Conservation (phyloP, 768 basidiomycete genomes). For the Rubroboletus satanas region DNA sequence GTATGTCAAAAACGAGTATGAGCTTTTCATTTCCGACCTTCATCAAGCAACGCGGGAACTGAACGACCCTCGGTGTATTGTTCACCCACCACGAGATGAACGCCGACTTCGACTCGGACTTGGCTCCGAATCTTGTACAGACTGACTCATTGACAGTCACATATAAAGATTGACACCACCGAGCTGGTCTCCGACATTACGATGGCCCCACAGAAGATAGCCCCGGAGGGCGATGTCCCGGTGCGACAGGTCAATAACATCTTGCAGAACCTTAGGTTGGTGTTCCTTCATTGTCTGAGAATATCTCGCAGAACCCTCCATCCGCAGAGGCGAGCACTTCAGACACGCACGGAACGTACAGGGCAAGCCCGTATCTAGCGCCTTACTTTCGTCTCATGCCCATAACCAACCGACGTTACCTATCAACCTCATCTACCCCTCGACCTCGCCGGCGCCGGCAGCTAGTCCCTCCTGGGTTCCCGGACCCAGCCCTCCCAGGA, state of each 20-base stretch:
- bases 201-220: conserved; percentile 14
- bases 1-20: conserved; percentile 28
- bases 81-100: neutral
- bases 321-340: conserved; percentile 64
- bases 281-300: neutral
- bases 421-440: conserved; percentile 36
- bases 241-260: conserved; percentile 28
- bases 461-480: conserved; percentile 29
- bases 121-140: neutral
- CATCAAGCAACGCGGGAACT: neutral
- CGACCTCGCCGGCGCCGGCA: conserved; percentile 1
- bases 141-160: neutral
- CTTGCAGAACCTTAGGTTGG: conserved; percentile 28
- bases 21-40: conserved; percentile 3
- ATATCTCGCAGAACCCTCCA: neutral
- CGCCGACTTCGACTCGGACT: neutral
- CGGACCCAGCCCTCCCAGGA: conserved; percentile 53
- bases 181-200: neutral
- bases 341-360: conserved; percentile 57
- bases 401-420: conserved; percentile 47
- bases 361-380: conserved; percentile 18
- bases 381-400: conserved; percentile 18
- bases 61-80: neutral
- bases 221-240: conserved; percentile 4
- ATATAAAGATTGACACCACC: conserved; percentile 2